Percentiles rank a stretch among this genome's conserved stretches.
Conservation (phyloP, 176 grass and related monocot genomes). For the Pontederia paniculata region DNA sequence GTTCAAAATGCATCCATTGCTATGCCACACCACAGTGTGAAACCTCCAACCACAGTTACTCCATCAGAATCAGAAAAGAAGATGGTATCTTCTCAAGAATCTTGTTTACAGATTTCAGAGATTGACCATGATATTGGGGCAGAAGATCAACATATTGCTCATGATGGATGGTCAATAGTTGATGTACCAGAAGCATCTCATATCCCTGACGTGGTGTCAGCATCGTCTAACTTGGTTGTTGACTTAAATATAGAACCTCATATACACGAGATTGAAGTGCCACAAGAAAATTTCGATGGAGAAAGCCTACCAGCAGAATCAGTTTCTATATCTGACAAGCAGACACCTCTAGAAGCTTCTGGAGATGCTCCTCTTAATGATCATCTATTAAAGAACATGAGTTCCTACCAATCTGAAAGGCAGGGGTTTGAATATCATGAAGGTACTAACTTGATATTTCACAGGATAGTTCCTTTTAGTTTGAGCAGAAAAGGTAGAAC, state of each 20-base stretch:
- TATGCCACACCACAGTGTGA: slow-evolving; percentile 23
- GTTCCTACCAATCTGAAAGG: slow-evolving; percentile 40
- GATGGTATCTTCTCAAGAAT: slow-evolving; percentile 29
- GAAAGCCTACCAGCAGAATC: slow-evolving; percentile 18
- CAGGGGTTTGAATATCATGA: slow-evolving; percentile 39
- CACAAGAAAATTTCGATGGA: slow-evolving; percentile 10
- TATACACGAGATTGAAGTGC: slow-evolving; percentile 27
- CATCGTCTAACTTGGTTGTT: slow-evolving; percentile 18
- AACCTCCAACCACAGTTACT: slow-evolving; percentile 26
- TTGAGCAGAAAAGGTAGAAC: background rate
- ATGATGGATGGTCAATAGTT: slow-evolving; percentile 51
- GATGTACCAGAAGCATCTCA: slow-evolving; percentile 37
- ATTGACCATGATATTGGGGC: slow-evolving; percentile 19
- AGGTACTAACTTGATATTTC: slow-evolving; percentile 23
- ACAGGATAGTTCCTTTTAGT: background rate
- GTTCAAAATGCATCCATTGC: slow-evolving; percentile 62
- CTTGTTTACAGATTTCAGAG: slow-evolving; percentile 31
- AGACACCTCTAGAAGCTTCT: slow-evolving; percentile 29
- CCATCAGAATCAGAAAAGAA: slow-evolving; percentile 32
- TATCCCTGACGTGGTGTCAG: slow-evolving; percentile 12
- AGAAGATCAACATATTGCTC: slow-evolving; percentile 19
- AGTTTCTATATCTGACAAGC: slow-evolving; percentile 27
- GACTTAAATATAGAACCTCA: slow-evolving; percentile 9
- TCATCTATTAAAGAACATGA: slow-evolving; percentile 28
- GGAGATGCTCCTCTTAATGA: slow-evolving; percentile 45